Percentiles rank a stretch among this genome's conserved stretches.
Evolutionary conservation across 2,329 filamentous ascomycete genomes (phyloP).

Genomic region (Epichloe glyceriae): DNA sequence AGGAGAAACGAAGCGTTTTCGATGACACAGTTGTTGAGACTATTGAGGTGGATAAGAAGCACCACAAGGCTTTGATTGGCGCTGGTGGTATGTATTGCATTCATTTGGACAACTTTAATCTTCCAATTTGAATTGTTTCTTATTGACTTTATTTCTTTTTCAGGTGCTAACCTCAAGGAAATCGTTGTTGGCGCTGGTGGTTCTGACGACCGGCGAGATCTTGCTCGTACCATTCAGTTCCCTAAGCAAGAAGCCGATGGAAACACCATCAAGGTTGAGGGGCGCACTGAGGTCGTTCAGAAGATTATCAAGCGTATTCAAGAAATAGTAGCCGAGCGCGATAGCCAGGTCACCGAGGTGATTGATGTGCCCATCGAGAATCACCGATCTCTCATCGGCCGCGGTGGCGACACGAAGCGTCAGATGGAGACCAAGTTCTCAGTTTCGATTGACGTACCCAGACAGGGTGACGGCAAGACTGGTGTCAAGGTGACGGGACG

Average conservation of each 20-base stretch:
- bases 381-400: conserved; percentile 82
- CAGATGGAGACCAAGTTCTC: conserved; percentile 76
- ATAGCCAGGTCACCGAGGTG: conserved; percentile 65
- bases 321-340: conserved; percentile 67
- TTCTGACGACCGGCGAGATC: conserved; percentile 68
- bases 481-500: conserved; percentile 77
- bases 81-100: conserved; percentile 56
- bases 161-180: conserved; percentile 71
- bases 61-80: conserved; percentile 84
- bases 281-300: conserved; percentile 70
- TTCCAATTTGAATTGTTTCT: not conserved
- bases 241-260: conserved; percentile 77
- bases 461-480: conserved; percentile 72
- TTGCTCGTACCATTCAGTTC: conserved; percentile 87
- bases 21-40: conserved; percentile 79
- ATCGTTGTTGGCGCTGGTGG: conserved; percentile 84
- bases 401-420: conserved; percentile 76
- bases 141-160: conserved; percentile 3
- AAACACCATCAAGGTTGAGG: conserved; percentile 78
- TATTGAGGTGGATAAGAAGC: conserved; percentile 85
- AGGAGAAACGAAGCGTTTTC: conserved; percentile 76
- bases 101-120: not conserved
- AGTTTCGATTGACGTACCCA: conserved; percentile 80
- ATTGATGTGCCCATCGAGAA: conserved; percentile 81
- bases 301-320: conserved; percentile 77